Conservation (phyloP, 768 basidiomycete species). For the Hebeloma cylindrosporum region DNA sequence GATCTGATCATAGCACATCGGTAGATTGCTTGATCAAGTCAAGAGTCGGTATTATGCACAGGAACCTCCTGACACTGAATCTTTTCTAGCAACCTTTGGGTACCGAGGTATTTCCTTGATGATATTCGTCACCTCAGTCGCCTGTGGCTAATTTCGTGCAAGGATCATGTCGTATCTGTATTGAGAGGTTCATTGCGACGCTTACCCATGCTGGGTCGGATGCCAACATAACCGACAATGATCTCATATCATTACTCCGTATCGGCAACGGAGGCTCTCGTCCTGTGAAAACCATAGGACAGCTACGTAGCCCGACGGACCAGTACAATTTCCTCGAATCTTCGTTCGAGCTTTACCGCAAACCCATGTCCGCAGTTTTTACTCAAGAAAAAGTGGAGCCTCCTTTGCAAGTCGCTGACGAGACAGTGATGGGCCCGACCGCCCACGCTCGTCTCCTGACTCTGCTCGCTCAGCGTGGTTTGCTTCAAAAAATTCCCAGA, state of each 20-base stretch:
- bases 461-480: slow-evolving; percentile 27
- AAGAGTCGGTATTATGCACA: slow-evolving; percentile 18
- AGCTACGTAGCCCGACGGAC: slow-evolving; percentile 4
- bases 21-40: no score
- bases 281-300: slow-evolving; percentile 11
- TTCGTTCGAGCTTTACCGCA: slow-evolving; percentile 18
- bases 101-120: slow-evolving; percentile 14
- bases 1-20: no score
- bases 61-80: slow-evolving; percentile 9
- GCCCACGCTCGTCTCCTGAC: slow-evolving; percentile 28
- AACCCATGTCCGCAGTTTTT: slow-evolving; percentile 18
- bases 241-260: slow-evolving; percentile 26
- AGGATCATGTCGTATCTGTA: slow-evolving; percentile 27
- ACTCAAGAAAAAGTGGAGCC: slow-evolving; percentile 18
- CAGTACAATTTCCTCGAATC: slow-evolving; percentile 16
- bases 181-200: slow-evolving; percentile 28
- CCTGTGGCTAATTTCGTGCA: not conserved
- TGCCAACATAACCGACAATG: slow-evolving; percentile 22
- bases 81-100: slow-evolving; percentile 18
- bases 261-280: slow-evolving; percentile 23
- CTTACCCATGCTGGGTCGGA: slow-evolving; percentile 18
- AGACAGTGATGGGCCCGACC: slow-evolving; percentile 27
- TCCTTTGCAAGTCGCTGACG: slow-evolving; percentile 21
- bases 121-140: no score
- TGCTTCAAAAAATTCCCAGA: slow-evolving; percentile 20